Percentiles rank a stretch among this genome's conserved stretches.
Conservation (phyloP, 306 rosid genomes). For the Cicer chorassanicum region DNA sequence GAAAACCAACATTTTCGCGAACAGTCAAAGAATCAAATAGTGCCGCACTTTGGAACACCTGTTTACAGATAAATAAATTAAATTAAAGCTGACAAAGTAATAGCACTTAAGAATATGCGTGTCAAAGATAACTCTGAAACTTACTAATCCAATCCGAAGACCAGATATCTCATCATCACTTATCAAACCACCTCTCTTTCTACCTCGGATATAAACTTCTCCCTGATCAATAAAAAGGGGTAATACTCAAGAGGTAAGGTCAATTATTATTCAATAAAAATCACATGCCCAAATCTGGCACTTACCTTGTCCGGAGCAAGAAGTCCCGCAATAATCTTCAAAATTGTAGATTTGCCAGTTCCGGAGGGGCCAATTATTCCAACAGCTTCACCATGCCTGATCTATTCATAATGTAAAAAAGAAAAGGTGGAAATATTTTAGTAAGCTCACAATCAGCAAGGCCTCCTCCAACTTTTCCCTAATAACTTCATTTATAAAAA, state of each 20-base stretch:
- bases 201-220: conserved; percentile 88
- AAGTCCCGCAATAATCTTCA: conserved; percentile 95
- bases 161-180: conserved; percentile 90
- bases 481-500: conserved; percentile 3
- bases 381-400: conserved; percentile 97
- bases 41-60: conserved; percentile 99
- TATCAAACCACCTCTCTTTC: conserved; percentile 82
- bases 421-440: conserved; percentile 10
- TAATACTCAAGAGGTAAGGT: conserved; percentile 31
- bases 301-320: conserved; percentile 87
- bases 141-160: conserved; percentile 92
- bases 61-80: conserved; percentile 37
- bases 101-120: conserved; percentile 20
- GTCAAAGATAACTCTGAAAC: conserved; percentile 37
- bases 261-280: conserved; percentile 11
- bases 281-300: conserved; percentile 20
- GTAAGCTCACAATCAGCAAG: conserved; percentile 29
- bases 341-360: conserved; percentile 90
- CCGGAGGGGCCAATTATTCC: conserved; percentile 99
- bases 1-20: conserved; percentile 98
- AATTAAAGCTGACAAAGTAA: conserved; percentile 18
- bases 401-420: conserved; percentile 54
- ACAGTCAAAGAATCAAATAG: conserved; percentile 97
- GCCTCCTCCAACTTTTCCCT: conserved; percentile 1
- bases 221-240: conserved; percentile 64